Evolutionary conservation across 345 rosid genomes (phyloP).

Genomic region (Anacardium occidentale): DNA sequence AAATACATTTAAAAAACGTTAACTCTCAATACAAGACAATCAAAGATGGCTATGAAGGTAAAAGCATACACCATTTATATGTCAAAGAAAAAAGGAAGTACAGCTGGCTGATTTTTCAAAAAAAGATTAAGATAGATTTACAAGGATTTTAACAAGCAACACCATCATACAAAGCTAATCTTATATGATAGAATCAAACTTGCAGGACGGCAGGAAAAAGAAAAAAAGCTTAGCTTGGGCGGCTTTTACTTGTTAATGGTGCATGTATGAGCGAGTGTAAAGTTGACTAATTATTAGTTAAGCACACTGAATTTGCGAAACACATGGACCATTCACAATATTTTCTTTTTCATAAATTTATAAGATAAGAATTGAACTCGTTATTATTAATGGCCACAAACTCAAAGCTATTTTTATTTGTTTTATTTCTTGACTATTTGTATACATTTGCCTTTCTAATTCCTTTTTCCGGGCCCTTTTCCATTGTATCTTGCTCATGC

Average conservation of each 20-base stretch:
- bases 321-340: slow-evolving; percentile 7
- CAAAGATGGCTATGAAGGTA: slow-evolving; percentile 18
- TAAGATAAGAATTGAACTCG: neutral
- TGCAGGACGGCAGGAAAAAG: slow-evolving; percentile 19
- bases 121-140: slow-evolving; percentile 19
- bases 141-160: slow-evolving; percentile 12
- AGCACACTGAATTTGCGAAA: slow-evolving; percentile 1
- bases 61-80: too few species aligned
- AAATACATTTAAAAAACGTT: neutral
- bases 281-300: slow-evolving; percentile 17
- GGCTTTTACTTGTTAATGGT: slow-evolving; percentile 4
- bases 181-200: slow-evolving; percentile 13
- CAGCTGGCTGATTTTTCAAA: neutral
- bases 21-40: slow-evolving; percentile 32
- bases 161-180: slow-evolving; percentile 1
- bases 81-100: neutral
- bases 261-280: neutral
- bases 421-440: neutral
- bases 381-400: slow-evolving; percentile 12
- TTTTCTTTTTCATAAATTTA: neutral
- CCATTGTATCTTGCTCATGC: neutral
- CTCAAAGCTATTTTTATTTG: neutral
- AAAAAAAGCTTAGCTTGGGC: too few species aligned
- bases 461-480: slow-evolving; percentile 5
- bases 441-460: neutral